Base-by-base conservation (phyloP, 305 asterid genomes). In the Salvia sclarea region DNA sequence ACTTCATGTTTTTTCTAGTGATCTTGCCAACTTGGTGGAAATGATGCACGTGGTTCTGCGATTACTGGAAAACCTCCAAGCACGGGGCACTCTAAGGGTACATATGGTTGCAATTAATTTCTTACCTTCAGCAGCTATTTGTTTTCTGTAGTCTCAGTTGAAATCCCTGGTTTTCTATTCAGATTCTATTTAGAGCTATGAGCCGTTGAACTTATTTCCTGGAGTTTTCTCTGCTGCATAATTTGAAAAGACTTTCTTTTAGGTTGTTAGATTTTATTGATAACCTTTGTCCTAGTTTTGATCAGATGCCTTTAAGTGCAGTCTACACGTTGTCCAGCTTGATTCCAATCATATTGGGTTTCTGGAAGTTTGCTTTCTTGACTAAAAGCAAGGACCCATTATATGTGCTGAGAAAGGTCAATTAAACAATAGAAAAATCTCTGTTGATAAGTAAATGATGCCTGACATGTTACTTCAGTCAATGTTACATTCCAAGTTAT, bases 11-110 rank as follows among this genome's bases (percentile, higher is more conserved):
- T 48, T 81, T 72, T 72, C 63, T 84, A 94, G 99, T 76, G 92
- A 95, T 84, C 97, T 95, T 79, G 85, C 96, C 61, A 89, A 91
- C 87, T 76, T 95, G 93, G 96, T 89, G 80, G 99, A 95, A 77
- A 81, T 84, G 30, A 74, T 89, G 81, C 86, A 86, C 66, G 84
- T 86, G 81, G 66, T 95, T 69, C 45, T 91, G 68, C 88, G 91
- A 75, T 91, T 91, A 44, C 77, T 89, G 88, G 99, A 95, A 88
- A 82, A 72, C 77, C 99, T 95, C 81, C 92, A 91, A 84, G 78
- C 83, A 49, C 88, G 84, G 73, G 98, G 99, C 76, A 74, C 90
- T 30, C 80, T 95, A 74, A 84, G 98, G 95, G 99, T 95, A 86
- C 68, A 66, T 68, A 50, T 76, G 49, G 30, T 66, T 77, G 49